Evolutionary conservation across 2,329 filamentous ascomycete species (phyloP), one percentile per base, ranked within the genome.

Genomic region (Emmonsia crescens): DNA sequence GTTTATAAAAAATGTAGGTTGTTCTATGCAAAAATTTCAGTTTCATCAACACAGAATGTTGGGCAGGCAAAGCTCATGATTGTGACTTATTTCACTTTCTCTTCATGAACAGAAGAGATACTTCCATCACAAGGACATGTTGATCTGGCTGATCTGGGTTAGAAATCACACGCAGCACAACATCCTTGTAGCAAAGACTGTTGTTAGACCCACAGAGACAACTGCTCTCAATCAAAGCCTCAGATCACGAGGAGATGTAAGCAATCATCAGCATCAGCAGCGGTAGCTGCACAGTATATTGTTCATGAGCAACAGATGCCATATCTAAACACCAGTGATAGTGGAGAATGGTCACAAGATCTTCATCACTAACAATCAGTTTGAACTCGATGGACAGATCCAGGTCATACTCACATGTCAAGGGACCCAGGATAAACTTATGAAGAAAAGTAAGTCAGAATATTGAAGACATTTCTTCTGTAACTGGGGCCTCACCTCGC

Each of bases 81-180:
- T 60, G 44, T 51, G 46, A 60, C 44, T 52, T 60, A 29, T 52
- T 52, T 16, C 29, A 6, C 44, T 60, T 60, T 12, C 33, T 10
- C 44, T 60, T 60, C 58, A 60, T 60, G 33, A 60, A 54, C 44
- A 51, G 29, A 36, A 60, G 58, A 52, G 31, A 51, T 40, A 60
- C 46, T 52, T 60, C 33, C 46, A 60, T 60, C 10, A 60, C 29
- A 42, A 60, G 44, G 36, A 60, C 48, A 60, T 60, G 58, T 10
- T 24, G 19, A 12, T 60, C 16, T 2, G 9, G 58, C 5, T 60
- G 48, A 60, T 60, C 58, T 60, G 46, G 48, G n/a, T 60, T 60
- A 12, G 29, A 21, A 52, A 60, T 40, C 27, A 60, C 58, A 51
- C 44, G 24, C 44, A 60, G 24, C 24, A 60, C 31, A 52, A 60